Percentiles rank a stretch among this genome's conserved stretches.
These are phyloP conservation scores for Backusella australiensis DNA, from an alignment of 192 early-diverging fungal species.

Conservation along the genomic window DNA sequence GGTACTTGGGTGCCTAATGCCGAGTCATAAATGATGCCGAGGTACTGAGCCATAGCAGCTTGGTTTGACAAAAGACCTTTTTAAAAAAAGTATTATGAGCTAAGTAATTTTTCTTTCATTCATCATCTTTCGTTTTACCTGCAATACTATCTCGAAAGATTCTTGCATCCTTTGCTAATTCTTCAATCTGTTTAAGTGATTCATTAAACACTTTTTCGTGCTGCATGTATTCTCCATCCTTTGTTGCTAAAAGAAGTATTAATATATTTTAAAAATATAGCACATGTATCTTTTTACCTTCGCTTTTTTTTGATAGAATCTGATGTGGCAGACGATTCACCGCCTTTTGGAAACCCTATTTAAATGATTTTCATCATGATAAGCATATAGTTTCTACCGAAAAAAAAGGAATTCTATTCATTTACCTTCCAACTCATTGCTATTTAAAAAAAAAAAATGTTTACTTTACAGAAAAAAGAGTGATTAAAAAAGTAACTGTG, in stretches of 20 bases:
- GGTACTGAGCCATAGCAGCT: slow-evolving; percentile 19
- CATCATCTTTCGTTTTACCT: slow-evolving; percentile 20
- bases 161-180: slow-evolving; percentile 62
- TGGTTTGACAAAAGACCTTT: slow-evolving; percentile 31
- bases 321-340: slow-evolving; percentile 77
- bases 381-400: background rate
- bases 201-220: slow-evolving; percentile 63
- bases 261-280: background rate
- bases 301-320: slow-evolving; percentile 57
- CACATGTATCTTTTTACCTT: slow-evolving; percentile 11
- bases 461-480: background rate
- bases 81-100: background rate
- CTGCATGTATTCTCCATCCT: slow-evolving; percentile 55
- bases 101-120: background rate
- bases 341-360: slow-evolving; percentile 59
- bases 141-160: slow-evolving; percentile 63
- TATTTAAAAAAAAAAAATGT: background rate
- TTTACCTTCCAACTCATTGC: slow-evolving; percentile 14
- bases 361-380: background rate
- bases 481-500: background rate
- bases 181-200: slow-evolving; percentile 50
- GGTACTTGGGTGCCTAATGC: slow-evolving; percentile 39
- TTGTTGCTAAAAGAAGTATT: slow-evolving; percentile 41
- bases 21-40: slow-evolving; percentile 21
- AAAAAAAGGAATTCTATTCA: slow-evolving; percentile 1